Base-by-base conservation (phyloP, 805 yeast genomes). In the Wickerhamiella qilinensis region DNA sequence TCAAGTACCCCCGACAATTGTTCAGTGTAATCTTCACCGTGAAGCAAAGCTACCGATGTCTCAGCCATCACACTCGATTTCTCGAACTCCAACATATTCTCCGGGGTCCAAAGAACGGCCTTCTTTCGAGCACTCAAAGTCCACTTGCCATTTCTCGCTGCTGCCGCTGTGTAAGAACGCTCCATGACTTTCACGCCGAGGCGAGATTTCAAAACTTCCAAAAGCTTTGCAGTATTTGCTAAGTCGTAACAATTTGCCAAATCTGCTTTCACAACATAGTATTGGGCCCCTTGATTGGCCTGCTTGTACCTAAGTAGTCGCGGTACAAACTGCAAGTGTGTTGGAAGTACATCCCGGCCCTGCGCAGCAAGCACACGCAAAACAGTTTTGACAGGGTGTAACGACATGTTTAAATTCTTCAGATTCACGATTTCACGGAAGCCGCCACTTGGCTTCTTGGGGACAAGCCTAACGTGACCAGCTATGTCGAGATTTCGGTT, bases 181-280 rank as follows among this genome's bases (percentile, higher is more conserved):
- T 14, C 14, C 14, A 9, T 24, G 28, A 24, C 28, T 9, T 9
- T 9, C 14, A 9, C 15, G 15, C 15, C 15, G 16, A 11, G 31
- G 15, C 31, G 11, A 8, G 4, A 2, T 11, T 27, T 31, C 20
- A 39, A 38, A 1, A 40, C 36, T 19, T 22, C 36, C 35, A 39
- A 35, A 3, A 45, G 35, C 16, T 36, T 45, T 1, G 31, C 39
- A 3, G 44, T 33, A 15, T 60, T 49, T 14, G 85, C 60, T 2
- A 74, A 69, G 49, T 88, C 96, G 53, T 73, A 86, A 40, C 94
- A 84, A 3, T 75, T 67, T 39, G 65, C 67, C 45, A 81, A 73
- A 53, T 86, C 97, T 54, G 83, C 79, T 46, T 80, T 82, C 20
- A 79, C 60, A 14, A 69, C 69, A 49, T 62, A 69, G 0, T 75